phyloP scores from a whole-genome alignment of 805 yeast genomes.

The Starmerella roubikii region DNA sequence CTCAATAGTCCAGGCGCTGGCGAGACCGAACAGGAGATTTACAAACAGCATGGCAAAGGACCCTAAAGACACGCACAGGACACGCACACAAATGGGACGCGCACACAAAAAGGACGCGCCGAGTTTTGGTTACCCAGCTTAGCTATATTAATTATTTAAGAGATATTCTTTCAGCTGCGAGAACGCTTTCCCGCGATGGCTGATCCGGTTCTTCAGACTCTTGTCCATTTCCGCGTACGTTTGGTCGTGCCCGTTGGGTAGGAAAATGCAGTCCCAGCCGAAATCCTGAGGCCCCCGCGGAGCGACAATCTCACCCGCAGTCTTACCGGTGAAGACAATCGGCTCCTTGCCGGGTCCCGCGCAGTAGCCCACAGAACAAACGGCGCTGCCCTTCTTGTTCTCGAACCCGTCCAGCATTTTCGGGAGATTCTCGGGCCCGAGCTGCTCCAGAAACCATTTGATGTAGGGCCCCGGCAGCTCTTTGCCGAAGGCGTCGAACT shows the following conservation, averaged over 20 bases:
- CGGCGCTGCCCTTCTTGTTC: slow-evolving; percentile 73
- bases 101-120: no score
- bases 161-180: slow-evolving; percentile 48
- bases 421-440: slow-evolving; percentile 67
- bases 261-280: slow-evolving; percentile 91
- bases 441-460: slow-evolving; percentile 74
- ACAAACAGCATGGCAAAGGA: background rate
- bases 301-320: slow-evolving; percentile 66
- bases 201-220: slow-evolving; percentile 57
- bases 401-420: slow-evolving; percentile 70
- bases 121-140: no score
- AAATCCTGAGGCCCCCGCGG: slow-evolving; percentile 68
- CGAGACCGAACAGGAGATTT: background rate
- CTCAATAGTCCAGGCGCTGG: slow-evolving; percentile 20
- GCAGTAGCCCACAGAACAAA: slow-evolving; percentile 85
- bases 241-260: slow-evolving; percentile 60
- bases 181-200: slow-evolving; percentile 81
- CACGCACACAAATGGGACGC: no score
- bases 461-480: slow-evolving; percentile 89
- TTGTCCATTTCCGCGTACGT: slow-evolving; percentile 84
- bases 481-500: slow-evolving; percentile 56
- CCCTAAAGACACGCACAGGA: no score
- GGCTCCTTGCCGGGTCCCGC: slow-evolving; percentile 65
- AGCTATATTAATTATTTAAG: no score
- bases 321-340: slow-evolving; percentile 70